A percentile compares a stretch with the other conserved stretches of the same genome.
phyloP scores from a whole-genome alignment of 2,329 filamentous ascomycete genomes.

The Chaetoscypha palmicola region DNA sequence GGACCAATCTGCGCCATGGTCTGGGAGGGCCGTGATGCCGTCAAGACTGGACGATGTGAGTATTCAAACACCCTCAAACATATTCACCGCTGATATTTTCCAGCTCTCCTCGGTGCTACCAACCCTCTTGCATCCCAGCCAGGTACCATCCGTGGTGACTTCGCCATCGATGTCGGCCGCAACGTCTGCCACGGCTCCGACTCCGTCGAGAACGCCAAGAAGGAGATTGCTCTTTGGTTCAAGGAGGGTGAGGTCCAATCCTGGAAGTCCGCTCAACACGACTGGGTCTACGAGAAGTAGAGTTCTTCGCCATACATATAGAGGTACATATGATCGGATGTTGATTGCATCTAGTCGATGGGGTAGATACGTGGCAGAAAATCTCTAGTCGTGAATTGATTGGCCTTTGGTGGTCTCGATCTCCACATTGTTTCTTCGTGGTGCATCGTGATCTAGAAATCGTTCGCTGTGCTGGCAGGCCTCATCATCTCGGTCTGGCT shows the following conservation, averaged over 20 bases:
- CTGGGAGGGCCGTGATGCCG: constrained; percentile 97
- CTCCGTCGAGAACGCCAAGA: constrained; percentile 96
- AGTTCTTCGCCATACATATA: constrained; percentile 19
- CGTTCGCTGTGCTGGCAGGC: neutral
- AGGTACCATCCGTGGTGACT: constrained; percentile 97
- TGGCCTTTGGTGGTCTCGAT: neutral
- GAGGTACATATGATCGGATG: constrained; percentile 1
- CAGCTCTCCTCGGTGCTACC: constrained; percentile 92
- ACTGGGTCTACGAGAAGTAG: constrained; percentile 96
- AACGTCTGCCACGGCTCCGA: constrained; percentile 99
- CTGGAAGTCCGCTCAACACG: constrained; percentile 78
- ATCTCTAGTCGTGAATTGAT: constrained; percentile 2
- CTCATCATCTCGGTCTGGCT: neutral
- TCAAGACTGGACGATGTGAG: constrained; percentile 94
- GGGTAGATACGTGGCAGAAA: constrained; percentile 4
- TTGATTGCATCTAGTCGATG: constrained; percentile 1
- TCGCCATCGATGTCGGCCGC: constrained; percentile 80
- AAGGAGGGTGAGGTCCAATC: constrained; percentile 73
- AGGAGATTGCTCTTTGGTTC: constrained; percentile 99
- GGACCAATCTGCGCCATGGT: constrained; percentile 99
- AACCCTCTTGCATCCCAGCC: constrained; percentile 93
- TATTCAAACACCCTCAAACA: constrained; percentile 19
- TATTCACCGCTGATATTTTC: constrained; percentile 14
- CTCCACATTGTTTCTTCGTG: neutral
- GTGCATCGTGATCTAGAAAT: neutral